These are phyloP conservation scores for Globisporangium emineosum DNA, from an alignment of 352 stramenopile genomes.

Conservation along the genomic window DNA sequence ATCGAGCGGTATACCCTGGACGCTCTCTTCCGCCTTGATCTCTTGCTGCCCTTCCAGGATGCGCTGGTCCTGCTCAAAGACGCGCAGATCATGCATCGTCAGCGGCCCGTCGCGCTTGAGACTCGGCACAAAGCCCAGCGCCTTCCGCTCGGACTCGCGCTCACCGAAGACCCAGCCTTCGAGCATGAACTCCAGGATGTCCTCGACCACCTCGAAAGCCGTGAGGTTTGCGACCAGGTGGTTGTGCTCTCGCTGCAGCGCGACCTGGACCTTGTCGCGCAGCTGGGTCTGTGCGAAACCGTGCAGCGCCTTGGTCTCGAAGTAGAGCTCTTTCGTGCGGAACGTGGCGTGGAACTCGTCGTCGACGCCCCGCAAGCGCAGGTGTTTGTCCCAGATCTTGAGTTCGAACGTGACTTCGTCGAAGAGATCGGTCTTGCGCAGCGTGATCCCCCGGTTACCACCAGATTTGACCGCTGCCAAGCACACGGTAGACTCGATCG, in stretches of 20 bases:
- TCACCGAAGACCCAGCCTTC: slow-evolving; percentile 97
- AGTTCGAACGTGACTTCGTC: slow-evolving; percentile 66
- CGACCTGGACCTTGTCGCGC: slow-evolving; percentile 65
- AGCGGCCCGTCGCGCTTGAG: slow-evolving; percentile 78
- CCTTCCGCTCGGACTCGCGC: slow-evolving; percentile 70
- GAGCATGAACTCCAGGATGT: slow-evolving; percentile 94
- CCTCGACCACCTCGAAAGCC: slow-evolving; percentile 89
- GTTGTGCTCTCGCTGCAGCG: slow-evolving; percentile 87
- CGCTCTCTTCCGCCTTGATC: slow-evolving; percentile 31
- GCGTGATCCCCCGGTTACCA: slow-evolving; percentile 29
- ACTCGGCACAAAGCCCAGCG: slow-evolving; percentile 79
- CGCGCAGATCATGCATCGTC: slow-evolving; percentile 64
- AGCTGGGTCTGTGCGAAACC: slow-evolving; percentile 88
- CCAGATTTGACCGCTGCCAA: slow-evolving; percentile 62
- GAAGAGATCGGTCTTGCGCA: slow-evolving; percentile 71
- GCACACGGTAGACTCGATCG: slow-evolving; percentile 53
- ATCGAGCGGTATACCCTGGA: slow-evolving; percentile 52
- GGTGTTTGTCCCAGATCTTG: slow-evolving; percentile 66
- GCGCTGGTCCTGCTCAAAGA: slow-evolving; percentile 48
- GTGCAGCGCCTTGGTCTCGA: slow-evolving; percentile 90
- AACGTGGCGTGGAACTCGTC: slow-evolving; percentile 92
- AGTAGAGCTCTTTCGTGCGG: slow-evolving; percentile 66
- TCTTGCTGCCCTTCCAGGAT: slow-evolving; percentile 35
- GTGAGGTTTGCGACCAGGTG: slow-evolving; percentile 82
- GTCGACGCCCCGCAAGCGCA: slow-evolving; percentile 83